Percentiles rank a stretch among this genome's conserved stretches.
Evolutionary conservation across 768 basidiomycete species (phyloP).

Genomic region (Cubamyces lactineus): DNA sequence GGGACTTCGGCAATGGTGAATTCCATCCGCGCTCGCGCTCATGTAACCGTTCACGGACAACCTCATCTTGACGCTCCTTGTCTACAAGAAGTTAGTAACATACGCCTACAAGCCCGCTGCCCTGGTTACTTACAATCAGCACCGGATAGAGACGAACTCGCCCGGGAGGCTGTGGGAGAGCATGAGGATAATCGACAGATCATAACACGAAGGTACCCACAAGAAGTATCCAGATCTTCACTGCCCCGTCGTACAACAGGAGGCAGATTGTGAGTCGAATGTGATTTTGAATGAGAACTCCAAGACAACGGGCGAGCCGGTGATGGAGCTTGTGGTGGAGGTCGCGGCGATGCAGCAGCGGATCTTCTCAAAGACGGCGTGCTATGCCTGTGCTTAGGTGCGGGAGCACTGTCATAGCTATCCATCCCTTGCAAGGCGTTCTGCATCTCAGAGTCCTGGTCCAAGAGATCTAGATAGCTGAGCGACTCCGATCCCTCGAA

Average conservation of each 20-base stretch:
- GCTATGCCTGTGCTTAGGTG: slow-evolving; percentile 13
- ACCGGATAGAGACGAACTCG: slow-evolving; percentile 33
- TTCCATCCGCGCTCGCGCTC: slow-evolving; percentile 58
- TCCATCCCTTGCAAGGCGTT: slow-evolving; percentile 59
- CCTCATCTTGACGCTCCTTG: slow-evolving; percentile 34
- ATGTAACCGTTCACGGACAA: slow-evolving; percentile 36
- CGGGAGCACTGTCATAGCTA: slow-evolving; percentile 49
- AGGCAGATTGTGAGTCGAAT: slow-evolving; percentile 29
- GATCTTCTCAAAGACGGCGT: slow-evolving; percentile 9
- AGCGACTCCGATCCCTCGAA: slow-evolving; percentile 14
- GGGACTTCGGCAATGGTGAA: slow-evolving; percentile 25
- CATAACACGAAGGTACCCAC: slow-evolving; percentile 18
- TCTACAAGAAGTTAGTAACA: slow-evolving; percentile 21
- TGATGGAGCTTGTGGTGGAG: slow-evolving; percentile 10
- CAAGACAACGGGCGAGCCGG: slow-evolving; percentile 27
- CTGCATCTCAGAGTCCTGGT: slow-evolving; percentile 75
- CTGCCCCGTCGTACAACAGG: slow-evolving; percentile 25
- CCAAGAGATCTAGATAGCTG: slow-evolving; percentile 56
- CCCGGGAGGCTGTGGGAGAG: slow-evolving; percentile 32
- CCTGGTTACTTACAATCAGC: slow-evolving; percentile 31
- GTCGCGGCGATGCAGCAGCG: slow-evolving; percentile 10
- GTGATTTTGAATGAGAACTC: slow-evolving; percentile 32
- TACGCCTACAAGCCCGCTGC: not conserved
- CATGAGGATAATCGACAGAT: not conserved
- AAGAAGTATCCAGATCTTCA: slow-evolving; percentile 24